Conservation (phyloP, 257 asterid genomes). For the Penstemon barbatus region DNA sequence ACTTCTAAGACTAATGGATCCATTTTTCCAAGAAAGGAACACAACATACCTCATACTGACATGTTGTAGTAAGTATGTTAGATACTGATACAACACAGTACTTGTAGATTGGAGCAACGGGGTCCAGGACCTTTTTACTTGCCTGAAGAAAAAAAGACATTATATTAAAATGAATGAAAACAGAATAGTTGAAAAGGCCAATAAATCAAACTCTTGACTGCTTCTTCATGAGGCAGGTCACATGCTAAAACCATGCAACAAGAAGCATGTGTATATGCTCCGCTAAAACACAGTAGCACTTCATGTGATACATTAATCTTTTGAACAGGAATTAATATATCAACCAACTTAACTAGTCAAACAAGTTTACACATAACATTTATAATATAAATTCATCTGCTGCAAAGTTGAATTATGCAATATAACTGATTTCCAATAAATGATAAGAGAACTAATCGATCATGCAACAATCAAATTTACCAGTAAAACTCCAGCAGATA, state of each 20-base stretch:
- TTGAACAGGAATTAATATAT: no score
- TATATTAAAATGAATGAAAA: conserved; percentile 17
- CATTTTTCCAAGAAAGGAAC: conserved; percentile 15
- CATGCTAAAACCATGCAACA: neutral
- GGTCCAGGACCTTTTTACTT: conserved; percentile 75
- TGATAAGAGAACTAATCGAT: neutral
- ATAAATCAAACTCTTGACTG: conserved; percentile 11
- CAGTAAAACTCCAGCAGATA: conserved; percentile 76
- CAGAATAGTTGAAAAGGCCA: conserved; percentile 21
- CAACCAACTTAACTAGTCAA: no score
- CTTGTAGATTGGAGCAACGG: conserved; percentile 95
- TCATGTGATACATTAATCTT: no score
- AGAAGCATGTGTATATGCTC: neutral
- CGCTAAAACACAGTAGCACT: neutral
- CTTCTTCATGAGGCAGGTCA: neutral
- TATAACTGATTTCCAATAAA: no score
- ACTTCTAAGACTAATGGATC: conserved; percentile 1
- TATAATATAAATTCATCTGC: no score
- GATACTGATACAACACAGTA: conserved; percentile 82
- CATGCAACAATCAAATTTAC: conserved; percentile 41
- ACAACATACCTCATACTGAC: conserved; percentile 88
- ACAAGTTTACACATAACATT: no score
- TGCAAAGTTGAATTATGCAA: no score
- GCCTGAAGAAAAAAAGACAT: conserved; percentile 45
- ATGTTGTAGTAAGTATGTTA: conserved; percentile 91